Percentiles rank a stretch among this genome's conserved stretches.
Conservation (phyloP, 1,284 basidiomycete species). For the Phenoliferia sp. region DNA sequence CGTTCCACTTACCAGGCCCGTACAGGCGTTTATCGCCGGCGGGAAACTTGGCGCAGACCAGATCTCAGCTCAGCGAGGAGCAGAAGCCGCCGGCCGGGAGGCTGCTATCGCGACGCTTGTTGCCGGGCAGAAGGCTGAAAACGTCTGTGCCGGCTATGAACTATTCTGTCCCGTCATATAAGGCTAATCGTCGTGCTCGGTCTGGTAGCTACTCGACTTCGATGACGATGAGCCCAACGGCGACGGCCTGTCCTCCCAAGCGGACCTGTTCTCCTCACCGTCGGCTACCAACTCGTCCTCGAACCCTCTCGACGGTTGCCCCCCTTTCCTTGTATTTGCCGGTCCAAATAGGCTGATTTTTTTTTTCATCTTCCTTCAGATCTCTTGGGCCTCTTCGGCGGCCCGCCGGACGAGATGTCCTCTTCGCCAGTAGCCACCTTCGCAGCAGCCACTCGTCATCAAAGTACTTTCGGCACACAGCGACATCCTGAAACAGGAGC, state of each 20-base stretch:
- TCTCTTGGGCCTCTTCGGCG: constrained; percentile 36
- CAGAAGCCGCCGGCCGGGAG: constrained; percentile 46
- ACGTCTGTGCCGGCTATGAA: constrained; percentile 48
- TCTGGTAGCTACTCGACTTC: constrained; percentile 67
- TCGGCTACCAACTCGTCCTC: constrained; percentile 36
- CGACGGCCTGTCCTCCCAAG: constrained; percentile 40
- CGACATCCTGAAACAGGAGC: not conserved
- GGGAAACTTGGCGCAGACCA: constrained; percentile 63
- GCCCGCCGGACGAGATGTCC: not conserved
- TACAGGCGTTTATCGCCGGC: constrained; percentile 48
- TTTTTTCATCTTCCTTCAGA: constrained; percentile 39
- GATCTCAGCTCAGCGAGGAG: constrained; percentile 43
- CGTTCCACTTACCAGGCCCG: constrained; percentile 91
- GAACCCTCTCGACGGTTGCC: constrained; percentile 71
- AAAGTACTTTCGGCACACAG: not conserved
- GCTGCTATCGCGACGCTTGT: constrained; percentile 85
- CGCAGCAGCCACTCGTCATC: not conserved
- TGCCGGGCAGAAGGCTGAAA: constrained; percentile 85
- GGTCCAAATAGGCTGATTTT: constrained; percentile 58
- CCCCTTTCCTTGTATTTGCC: constrained; percentile 39
- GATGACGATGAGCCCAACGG: constrained; percentile 70
- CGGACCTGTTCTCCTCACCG: constrained; percentile 25
- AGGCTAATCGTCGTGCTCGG: not conserved
- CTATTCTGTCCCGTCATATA: not conserved
- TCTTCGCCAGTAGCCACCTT: not conserved